A percentile compares a stretch with the other conserved stretches of the same genome.
phyloP scores from a whole-genome alignment of 768 basidiomycete species.

The Phylloporus sp. region DNA sequence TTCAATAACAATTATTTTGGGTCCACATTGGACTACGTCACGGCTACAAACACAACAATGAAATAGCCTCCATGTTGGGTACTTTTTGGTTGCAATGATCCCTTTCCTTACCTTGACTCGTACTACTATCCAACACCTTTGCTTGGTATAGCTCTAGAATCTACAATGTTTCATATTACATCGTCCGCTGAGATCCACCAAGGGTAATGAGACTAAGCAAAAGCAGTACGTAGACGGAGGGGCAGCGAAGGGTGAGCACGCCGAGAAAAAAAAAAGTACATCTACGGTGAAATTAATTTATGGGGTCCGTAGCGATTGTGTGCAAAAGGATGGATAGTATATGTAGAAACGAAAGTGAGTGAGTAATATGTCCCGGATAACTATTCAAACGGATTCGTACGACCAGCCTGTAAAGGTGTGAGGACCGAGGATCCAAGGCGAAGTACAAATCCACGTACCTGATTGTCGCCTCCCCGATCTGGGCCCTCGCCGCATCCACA shows the following conservation, averaged over 20 bases:
- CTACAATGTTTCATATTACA: constrained; percentile 14
- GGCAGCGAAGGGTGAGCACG: constrained; percentile 1
- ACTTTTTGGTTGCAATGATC: too few species aligned
- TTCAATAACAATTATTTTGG: constrained; percentile 32
- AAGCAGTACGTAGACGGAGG: constrained; percentile 4
- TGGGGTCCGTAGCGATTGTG: constrained; percentile 14
- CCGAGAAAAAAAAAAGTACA: not conserved
- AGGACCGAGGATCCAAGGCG: not conserved
- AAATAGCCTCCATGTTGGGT: not conserved
- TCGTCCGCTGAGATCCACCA: constrained; percentile 7
- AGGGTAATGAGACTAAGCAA: constrained; percentile 16
- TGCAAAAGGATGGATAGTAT: constrained; percentile 5
- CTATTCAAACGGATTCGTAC: constrained; percentile 61
- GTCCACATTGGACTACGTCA: constrained; percentile 5
- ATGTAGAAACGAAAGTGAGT: constrained; percentile 2
- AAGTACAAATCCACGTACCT: constrained; percentile 43
- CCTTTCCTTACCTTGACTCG: not conserved
- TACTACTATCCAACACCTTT: not conserved
- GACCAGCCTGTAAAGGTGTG: constrained; percentile 59
- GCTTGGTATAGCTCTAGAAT: constrained; percentile 7
- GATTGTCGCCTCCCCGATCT: constrained; percentile 67
- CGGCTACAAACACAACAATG: not conserved
- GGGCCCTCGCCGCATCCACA: constrained; percentile 77
- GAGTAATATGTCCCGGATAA: not conserved
- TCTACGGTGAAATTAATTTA: constrained; percentile 5